Conservation (phyloP, 2,329 filamentous ascomycete species). For the Xylaria sp. region DNA sequence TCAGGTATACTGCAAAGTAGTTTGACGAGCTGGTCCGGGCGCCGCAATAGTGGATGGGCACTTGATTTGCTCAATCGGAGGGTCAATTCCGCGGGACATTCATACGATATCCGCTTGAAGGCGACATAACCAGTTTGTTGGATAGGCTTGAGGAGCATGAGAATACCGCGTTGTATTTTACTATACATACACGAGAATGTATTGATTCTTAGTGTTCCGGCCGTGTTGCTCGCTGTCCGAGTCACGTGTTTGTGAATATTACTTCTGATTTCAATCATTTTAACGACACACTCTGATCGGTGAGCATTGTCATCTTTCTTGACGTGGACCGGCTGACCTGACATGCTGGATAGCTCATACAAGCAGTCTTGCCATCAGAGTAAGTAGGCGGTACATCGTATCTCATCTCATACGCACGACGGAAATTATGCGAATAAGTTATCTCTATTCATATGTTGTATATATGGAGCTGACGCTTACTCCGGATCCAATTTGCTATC, state of each 20-base stretch:
- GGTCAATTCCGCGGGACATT: slow-evolving; percentile 5
- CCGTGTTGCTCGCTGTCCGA: not conserved
- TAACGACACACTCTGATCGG: not conserved
- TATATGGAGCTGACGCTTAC: not conserved
- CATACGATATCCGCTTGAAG: slow-evolving; percentile 1
- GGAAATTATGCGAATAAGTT: not conserved
- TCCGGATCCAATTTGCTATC: not conserved
- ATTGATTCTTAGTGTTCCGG: not conserved
- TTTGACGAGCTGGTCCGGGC: not conserved
- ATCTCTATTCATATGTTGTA: not conserved
- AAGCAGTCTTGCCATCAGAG: not conserved
- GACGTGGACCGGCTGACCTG: slow-evolving; percentile 15
- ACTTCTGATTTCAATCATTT: not conserved
- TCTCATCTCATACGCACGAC: not conserved
- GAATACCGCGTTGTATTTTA: slow-evolving; percentile 3
- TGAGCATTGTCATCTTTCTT: not conserved
- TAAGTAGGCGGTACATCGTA: slow-evolving; percentile 1
- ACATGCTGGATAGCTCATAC: not conserved
- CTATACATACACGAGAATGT: not conserved
- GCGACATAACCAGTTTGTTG: not conserved
- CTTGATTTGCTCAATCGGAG: not conserved
- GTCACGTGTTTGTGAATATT: too few species aligned
- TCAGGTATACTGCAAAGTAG: slow-evolving; percentile 8
- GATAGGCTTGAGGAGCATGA: not conserved
- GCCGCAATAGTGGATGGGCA: not conserved